Conservation (phyloP, 2,329 filamentous ascomycete genomes). For the Blumeria graminis region DNA sequence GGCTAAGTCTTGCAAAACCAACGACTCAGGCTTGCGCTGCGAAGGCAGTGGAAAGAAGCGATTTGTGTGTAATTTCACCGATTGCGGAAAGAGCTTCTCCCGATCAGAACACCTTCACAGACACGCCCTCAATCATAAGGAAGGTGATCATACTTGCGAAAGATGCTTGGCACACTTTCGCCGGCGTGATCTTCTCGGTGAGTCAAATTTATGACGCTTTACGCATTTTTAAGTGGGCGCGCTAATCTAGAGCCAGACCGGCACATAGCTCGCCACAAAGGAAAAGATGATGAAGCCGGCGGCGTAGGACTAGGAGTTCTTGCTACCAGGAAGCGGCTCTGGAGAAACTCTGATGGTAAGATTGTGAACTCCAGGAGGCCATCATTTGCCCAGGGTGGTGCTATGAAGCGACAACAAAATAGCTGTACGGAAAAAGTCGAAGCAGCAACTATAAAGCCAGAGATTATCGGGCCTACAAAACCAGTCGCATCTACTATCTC, state of each 20-base stretch:
- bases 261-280: conserved; percentile 23
- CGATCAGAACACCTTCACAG: conserved; percentile 26
- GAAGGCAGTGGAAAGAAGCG: conserved; percentile 13
- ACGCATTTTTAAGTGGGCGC: neutral
- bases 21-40: conserved; percentile 7
- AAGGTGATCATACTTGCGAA: conserved; percentile 24
- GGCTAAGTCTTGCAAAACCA: too few relatives aligned
- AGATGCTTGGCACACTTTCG: conserved; percentile 31
- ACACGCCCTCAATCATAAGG: conserved; percentile 25
- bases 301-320: conserved; percentile 22
- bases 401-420: conserved; percentile 10
- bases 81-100: conserved; percentile 23
- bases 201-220: conserved; percentile 7
- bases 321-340: conserved; percentile 24
- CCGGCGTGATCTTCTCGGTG: conserved; percentile 28
- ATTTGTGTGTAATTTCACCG: conserved; percentile 18
- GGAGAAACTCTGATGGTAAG: conserved; percentile 23
- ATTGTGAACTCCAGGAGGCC: conserved; percentile 20
- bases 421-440: conserved; percentile 6
- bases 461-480: conserved; percentile 1
- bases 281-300: conserved; percentile 26
- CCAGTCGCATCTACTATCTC: neutral
- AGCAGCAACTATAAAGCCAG: neutral
- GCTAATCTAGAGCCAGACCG: conserved; percentile 19
- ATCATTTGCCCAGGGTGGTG: conserved; percentile 12